Evolutionary conservation across 2,329 filamentous ascomycete species (phyloP).

Genomic region (Epichloe festucae): DNA sequence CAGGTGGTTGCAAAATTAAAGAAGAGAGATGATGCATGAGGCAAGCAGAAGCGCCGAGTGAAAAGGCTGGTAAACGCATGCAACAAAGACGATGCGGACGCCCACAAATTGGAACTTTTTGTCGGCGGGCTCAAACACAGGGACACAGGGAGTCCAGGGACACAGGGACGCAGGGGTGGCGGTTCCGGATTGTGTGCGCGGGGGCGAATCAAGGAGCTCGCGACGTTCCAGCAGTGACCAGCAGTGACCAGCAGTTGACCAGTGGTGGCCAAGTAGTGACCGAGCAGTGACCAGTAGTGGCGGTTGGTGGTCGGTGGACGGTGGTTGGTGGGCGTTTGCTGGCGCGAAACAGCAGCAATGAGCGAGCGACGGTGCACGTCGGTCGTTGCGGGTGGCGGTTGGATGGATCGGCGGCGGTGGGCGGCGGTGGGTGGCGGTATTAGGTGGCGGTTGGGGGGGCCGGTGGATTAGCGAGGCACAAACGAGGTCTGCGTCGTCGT

Average conservation of each 20-base stretch:
- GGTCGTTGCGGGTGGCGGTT: not conserved
- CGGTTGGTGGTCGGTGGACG: not conserved
- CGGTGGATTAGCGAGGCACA: constrained; percentile 1
- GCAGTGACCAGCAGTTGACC: not conserved
- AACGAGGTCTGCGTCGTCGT: not conserved
- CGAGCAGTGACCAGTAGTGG: not conserved
- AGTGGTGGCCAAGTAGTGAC: too few relatives aligned
- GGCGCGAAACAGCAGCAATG: constrained; percentile 2
- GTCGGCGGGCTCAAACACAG: not conserved
- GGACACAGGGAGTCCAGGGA: not conserved
- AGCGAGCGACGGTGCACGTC: constrained; percentile 1
- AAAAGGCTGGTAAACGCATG: constrained; percentile 2
- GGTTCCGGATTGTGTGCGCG: not conserved
- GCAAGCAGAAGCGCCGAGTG: constrained; percentile 3
- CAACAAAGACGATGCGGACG: constrained; percentile 6
- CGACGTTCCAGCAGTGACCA: constrained; percentile 5
- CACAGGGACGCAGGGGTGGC: constrained; percentile 4
- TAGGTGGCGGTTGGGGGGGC: not conserved
- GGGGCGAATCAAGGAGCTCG: constrained; percentile 4
- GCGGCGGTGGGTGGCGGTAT: not conserved
- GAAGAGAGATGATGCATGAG: not conserved
- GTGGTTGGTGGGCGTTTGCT: constrained; percentile 1
- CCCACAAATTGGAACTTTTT: constrained; percentile 1
- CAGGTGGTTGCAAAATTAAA: not conserved
- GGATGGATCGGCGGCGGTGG: not conserved